These are phyloP conservation scores for Globomyces sp. DNA, from an alignment of 371 early-diverging fungal genomes.

Conservation along the genomic window DNA sequence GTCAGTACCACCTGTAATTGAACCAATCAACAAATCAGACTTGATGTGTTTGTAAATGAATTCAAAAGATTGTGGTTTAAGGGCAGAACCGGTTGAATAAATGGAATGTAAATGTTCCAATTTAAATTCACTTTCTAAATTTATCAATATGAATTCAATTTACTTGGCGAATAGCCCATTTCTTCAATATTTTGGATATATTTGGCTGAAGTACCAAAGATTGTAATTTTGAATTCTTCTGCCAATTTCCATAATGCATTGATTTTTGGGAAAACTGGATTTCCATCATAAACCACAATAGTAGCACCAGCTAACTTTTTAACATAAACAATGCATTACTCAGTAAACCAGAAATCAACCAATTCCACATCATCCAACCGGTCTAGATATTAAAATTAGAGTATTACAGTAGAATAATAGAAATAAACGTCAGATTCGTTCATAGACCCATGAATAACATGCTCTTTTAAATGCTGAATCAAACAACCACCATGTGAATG, in stretches of 20 bases:
- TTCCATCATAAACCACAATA: conserved; percentile 90
- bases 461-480: conserved; percentile 93
- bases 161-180: conserved; percentile 60
- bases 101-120: conserved; percentile 71
- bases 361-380: conserved; percentile 99
- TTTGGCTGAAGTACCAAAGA: conserved; percentile 94
- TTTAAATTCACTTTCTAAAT: conserved; percentile 23
- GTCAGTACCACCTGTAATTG: conserved; percentile 96
- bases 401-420: conserved; percentile 79
- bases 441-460: conserved; percentile 81
- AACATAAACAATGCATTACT: not conserved
- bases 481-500: conserved; percentile 93
- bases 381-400: not conserved
- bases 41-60: conserved; percentile 84
- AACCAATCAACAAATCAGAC: conserved; percentile 77
- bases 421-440: conserved; percentile 75
- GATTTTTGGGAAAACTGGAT: conserved; percentile 86
- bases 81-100: conserved; percentile 93
- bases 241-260: conserved; percentile 74
- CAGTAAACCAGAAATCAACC: conserved; percentile 71
- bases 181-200: conserved; percentile 92
- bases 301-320: conserved; percentile 58
- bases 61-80: conserved; percentile 87
- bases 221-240: conserved; percentile 72
- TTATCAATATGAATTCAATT: not conserved